Evolutionary conservation across 2,329 filamentous ascomycete species (phyloP).

Genomic region (Phaeosphaeriaceae sp.): DNA sequence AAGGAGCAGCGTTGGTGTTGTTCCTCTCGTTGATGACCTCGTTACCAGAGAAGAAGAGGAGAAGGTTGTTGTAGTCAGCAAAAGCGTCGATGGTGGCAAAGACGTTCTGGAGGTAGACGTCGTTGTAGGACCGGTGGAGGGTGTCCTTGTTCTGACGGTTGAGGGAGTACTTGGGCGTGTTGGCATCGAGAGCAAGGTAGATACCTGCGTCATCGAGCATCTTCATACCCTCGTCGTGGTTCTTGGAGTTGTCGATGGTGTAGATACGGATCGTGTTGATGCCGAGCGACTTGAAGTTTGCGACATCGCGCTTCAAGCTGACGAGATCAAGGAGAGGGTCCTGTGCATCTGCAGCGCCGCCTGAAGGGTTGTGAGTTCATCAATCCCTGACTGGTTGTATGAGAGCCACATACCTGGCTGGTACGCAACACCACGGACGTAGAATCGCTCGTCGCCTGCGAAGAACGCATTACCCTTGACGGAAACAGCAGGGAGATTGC

Average conservation of each 20-base stretch:
- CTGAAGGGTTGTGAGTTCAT: slow-evolving; percentile 26
- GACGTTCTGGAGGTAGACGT: slow-evolving; percentile 81
- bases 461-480: slow-evolving; percentile 72
- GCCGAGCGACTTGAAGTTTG: slow-evolving; percentile 81
- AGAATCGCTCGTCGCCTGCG: slow-evolving; percentile 65
- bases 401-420: slow-evolving; percentile 61
- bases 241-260: slow-evolving; percentile 83
- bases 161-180: slow-evolving; percentile 85
- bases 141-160: slow-evolving; percentile 73
- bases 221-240: slow-evolving; percentile 87
- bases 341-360: slow-evolving; percentile 51
- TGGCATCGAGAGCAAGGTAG: slow-evolving; percentile 90
- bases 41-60: slow-evolving; percentile 83
- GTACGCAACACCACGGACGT: slow-evolving; percentile 69
- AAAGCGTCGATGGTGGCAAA: slow-evolving; percentile 84
- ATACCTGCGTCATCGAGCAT: slow-evolving; percentile 82
- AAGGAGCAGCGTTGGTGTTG: slow-evolving; percentile 72
- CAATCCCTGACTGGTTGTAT: slow-evolving; percentile 46
- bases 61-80: slow-evolving; percentile 80
- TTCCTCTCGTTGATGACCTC: slow-evolving; percentile 74
- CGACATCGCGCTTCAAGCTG: slow-evolving; percentile 78
- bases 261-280: slow-evolving; percentile 94
- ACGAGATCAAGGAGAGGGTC: slow-evolving; percentile 78
- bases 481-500: slow-evolving; percentile 60
- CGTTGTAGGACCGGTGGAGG: slow-evolving; percentile 74